These are phyloP conservation scores for Zasmidium angulare DNA, from an alignment of 2,329 filamentous ascomycete genomes.

Conservation along the genomic window DNA sequence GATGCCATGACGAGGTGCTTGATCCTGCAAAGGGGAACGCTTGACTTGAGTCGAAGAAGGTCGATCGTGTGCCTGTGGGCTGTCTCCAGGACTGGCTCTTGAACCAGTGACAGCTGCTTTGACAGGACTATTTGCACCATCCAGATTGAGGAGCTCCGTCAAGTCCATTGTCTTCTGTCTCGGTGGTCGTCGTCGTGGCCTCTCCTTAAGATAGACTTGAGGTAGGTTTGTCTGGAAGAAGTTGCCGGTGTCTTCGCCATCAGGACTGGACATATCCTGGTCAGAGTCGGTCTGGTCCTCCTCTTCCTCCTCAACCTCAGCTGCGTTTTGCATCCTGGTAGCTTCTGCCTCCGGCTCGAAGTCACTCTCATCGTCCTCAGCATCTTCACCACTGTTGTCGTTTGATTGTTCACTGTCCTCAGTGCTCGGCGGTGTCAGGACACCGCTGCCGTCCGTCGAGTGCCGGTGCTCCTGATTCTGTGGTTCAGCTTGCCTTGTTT, in stretches of 20 bases:
- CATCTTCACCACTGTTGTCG: constrained; percentile 14
- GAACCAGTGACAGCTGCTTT: constrained; percentile 12
- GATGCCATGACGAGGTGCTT: constrained; percentile 9
- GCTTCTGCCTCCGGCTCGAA: constrained; percentile 31
- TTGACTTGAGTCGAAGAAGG: constrained; percentile 6
- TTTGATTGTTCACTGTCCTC: constrained; percentile 26
- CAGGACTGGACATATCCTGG: background rate
- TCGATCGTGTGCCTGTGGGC: background rate
- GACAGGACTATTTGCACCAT: constrained; percentile 22
- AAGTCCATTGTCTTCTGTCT: constrained; percentile 27
- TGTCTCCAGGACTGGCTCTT: background rate
- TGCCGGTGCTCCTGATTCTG: constrained; percentile 10
- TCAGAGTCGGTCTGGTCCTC: constrained; percentile 10
- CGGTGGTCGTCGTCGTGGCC: constrained; percentile 15
- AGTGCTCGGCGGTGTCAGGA: constrained; percentile 36
- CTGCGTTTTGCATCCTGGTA: constrained; percentile 21
- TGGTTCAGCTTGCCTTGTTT: background rate
- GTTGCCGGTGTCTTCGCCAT: constrained; percentile 29
- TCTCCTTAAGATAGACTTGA: constrained; percentile 18
- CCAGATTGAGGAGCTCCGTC: constrained; percentile 26
- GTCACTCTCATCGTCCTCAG: constrained; percentile 20
- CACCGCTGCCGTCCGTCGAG: constrained; percentile 29
- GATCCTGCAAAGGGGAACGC: constrained; percentile 13
- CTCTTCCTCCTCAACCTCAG: constrained; percentile 13
- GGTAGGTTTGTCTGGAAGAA: constrained; percentile 33